These are phyloP conservation scores for Alternaria brassicae DNA, from an alignment of 2,329 filamentous ascomycete genomes.

Conservation along the genomic window DNA sequence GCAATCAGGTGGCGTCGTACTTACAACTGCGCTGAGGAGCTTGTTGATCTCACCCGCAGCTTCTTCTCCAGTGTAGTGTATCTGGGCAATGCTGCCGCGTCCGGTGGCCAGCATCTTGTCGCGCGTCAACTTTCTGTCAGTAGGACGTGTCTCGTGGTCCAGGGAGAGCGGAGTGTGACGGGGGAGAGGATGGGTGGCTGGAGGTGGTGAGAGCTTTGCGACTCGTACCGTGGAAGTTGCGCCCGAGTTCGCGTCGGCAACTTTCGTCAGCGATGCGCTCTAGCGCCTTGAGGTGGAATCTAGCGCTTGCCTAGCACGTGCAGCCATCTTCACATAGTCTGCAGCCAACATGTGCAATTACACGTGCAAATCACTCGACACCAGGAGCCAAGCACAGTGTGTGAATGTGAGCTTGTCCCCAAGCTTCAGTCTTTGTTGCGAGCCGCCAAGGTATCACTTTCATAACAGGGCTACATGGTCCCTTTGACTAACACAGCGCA, in stretches of 20 bases:
- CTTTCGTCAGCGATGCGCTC: slow-evolving; percentile 19
- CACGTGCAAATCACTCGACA: not conserved
- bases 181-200: slow-evolving; percentile 7
- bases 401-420: too few species aligned
- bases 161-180: slow-evolving; percentile 15
- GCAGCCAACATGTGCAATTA: not conserved
- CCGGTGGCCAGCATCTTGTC: slow-evolving; percentile 39
- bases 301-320: slow-evolving; percentile 10
- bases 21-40: slow-evolving; percentile 78
- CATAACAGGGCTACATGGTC: slow-evolving; percentile 8
- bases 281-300: slow-evolving; percentile 2
- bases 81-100: slow-evolving; percentile 40
- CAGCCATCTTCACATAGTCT: not conserved
- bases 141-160: slow-evolving; percentile 3
- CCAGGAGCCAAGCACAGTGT: not conserved
- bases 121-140: not conserved
- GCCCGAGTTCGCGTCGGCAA: slow-evolving; percentile 19
- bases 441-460: slow-evolving; percentile 25
- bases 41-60: slow-evolving; percentile 71
- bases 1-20: slow-evolving; percentile 42
- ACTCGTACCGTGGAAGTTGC: slow-evolving; percentile 18
- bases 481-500: slow-evolving; percentile 3
- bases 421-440: not conserved
- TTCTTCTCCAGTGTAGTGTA: slow-evolving; percentile 46
- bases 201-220: slow-evolving; percentile 22